A percentile compares a stretch with the other conserved stretches of the same genome.
Evolutionary conservation across 768 basidiomycete species (phyloP).

Genomic region (Cystobasidium onofrii): DNA sequence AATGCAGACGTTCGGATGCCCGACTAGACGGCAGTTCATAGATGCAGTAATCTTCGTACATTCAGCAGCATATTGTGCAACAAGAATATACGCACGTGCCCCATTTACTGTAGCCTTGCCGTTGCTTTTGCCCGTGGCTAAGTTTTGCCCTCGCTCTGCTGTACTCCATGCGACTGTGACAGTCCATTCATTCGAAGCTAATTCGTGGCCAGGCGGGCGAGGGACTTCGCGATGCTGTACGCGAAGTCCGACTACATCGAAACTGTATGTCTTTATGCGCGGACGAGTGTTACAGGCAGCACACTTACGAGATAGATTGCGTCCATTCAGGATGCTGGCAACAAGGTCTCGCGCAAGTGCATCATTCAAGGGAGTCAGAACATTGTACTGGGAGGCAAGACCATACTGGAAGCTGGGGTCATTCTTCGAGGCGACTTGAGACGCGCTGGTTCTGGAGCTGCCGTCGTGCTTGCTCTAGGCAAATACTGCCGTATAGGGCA

Average conservation of each 20-base stretch:
- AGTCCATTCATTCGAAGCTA: too few relatives aligned
- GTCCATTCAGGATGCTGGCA: constrained; percentile 12
- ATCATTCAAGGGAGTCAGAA: background rate
- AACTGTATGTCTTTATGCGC: background rate
- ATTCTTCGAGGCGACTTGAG: constrained; percentile 90
- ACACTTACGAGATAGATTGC: too few relatives aligned
- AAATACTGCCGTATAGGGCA: constrained; percentile 88
- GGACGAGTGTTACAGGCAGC: background rate
- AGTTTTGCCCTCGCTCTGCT: too few relatives aligned
- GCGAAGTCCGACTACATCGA: background rate
- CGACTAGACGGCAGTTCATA: constrained; percentile 20
- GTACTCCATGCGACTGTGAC: too few relatives aligned
- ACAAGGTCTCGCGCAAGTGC: constrained; percentile 5
- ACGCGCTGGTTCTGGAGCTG: constrained; percentile 74
- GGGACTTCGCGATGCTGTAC: background rate
- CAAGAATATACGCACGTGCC: too few relatives aligned
- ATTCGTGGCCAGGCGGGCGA: too few relatives aligned
- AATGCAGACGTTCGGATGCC: constrained; percentile 69
- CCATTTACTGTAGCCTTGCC: too few relatives aligned
- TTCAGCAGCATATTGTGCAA: too few relatives aligned
- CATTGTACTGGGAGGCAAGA: constrained; percentile 60
- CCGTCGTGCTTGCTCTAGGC: constrained; percentile 86
- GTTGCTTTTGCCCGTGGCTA: too few relatives aligned
- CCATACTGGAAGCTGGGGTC: constrained; percentile 79
- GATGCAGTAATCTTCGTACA: too few relatives aligned